These are phyloP conservation scores for Tausonia pullulans DNA, from an alignment of 1,284 basidiomycete species.

Conservation along the genomic window DNA sequence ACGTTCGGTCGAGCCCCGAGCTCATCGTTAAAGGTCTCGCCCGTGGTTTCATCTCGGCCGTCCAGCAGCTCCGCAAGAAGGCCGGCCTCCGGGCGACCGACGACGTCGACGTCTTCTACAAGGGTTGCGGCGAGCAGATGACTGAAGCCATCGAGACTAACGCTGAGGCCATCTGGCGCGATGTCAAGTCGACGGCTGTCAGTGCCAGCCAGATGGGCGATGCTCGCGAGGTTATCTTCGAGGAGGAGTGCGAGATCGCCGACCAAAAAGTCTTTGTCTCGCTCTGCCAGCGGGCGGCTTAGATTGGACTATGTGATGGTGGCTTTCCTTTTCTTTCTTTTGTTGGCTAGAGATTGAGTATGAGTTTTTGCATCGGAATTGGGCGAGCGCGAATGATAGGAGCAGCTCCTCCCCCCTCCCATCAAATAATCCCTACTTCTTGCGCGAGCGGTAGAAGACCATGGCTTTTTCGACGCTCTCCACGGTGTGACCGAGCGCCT, in stretches of 20 bases:
- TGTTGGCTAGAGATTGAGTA: neutral
- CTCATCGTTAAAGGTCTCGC: constrained; percentile 79
- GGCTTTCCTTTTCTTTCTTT: neutral
- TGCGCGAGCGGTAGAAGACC: constrained; percentile 22
- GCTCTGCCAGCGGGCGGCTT: constrained; percentile 16
- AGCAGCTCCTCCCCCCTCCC: too few relatives aligned
- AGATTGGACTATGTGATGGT: neutral
- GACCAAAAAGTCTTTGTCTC: constrained; percentile 57
- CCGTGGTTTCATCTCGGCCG: constrained; percentile 82
- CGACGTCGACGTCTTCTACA: constrained; percentile 82
- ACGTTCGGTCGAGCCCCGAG: constrained; percentile 76
- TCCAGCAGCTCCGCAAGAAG: constrained; percentile 93
- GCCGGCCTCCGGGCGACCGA: constrained; percentile 90
- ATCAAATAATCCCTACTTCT: neutral
- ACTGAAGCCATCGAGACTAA: constrained; percentile 59
- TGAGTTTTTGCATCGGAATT: neutral
- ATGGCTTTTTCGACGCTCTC: constrained; percentile 68
- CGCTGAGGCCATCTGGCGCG: constrained; percentile 61
- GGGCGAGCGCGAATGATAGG: too few relatives aligned
- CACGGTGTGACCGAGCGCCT: constrained; percentile 71
- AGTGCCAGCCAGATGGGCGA: constrained; percentile 45
- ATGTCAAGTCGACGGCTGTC: constrained; percentile 59
- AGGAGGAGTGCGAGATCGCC: constrained; percentile 78
- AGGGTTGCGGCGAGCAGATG: constrained; percentile 54
- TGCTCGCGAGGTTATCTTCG: constrained; percentile 48